Evolutionary conservation across 768 basidiomycete genomes (phyloP), one percentile per base, ranked within the genome.

Genomic region (Leucosporidium scottii): DNA sequence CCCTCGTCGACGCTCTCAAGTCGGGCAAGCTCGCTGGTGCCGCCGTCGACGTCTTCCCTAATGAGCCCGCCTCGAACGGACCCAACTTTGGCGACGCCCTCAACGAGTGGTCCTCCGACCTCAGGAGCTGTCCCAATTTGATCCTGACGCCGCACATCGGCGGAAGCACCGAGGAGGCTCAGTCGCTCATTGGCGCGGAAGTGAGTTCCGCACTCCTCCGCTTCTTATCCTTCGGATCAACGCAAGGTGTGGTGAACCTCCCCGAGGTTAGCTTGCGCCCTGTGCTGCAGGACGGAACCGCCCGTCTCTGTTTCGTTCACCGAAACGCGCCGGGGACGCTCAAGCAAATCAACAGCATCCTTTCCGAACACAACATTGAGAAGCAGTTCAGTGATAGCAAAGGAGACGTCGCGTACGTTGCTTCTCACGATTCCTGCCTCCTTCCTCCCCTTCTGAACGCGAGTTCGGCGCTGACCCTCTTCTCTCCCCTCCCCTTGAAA

Each of bases 101-200:
- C 72, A 97, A 94, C 76, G 59, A 85, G 1, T 99, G 93, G 88
- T 83, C 90, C 9, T 85, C 84, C 69, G 79, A 84, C 28, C 84
- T 99, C 34, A 84, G 90, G 67, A 79, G 81, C 1, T 80, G 92
- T 65, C 86, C 88, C 61, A 99, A 99, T 79, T 85, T 98, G 69
- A 93, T 98, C 76, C 87, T 98, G 75, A 98, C 96, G 0, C 96
- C 96, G 27, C 96, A 99, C 77, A 98, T 99, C 75, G 96, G 96
- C 66, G 96, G 96, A 50, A 98, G 94, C 36, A 99, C 96, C 23
- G 96, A 99, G 78, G 96, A 99, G 78, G 96, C 96, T 8, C 96
- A 99, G 79, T 84, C 86, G 62, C 91, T 93, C 86, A 98, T 99
- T 67, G 96, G 96, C 20, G 87, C 91, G 66, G 96, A 99, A 79